Percentiles rank a stretch among this genome's conserved stretches.
Evolutionary conservation across 306 rosid species (phyloP).

Genomic region (Quillaja saponaria): DNA sequence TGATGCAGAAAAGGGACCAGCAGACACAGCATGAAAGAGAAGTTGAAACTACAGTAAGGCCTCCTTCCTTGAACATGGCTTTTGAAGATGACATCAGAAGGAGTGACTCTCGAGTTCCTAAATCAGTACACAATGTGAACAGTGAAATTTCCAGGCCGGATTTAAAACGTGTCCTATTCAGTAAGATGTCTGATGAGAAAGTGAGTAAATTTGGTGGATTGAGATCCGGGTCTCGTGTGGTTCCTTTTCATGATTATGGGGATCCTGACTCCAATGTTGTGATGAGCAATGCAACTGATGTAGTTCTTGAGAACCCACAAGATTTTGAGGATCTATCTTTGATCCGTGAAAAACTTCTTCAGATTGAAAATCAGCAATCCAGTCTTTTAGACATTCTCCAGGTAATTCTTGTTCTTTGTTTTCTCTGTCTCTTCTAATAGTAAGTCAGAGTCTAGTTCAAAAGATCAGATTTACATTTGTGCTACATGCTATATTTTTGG

Average conservation of each 20-base stretch:
- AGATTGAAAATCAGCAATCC: constrained; percentile 95
- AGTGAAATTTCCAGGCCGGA: constrained; percentile 40
- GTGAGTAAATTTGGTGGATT: constrained; percentile 46
- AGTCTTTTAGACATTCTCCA: constrained; percentile 78
- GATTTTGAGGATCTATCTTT: constrained; percentile 75
- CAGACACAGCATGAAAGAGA: constrained; percentile 49
- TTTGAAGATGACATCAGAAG: constrained; percentile 44
- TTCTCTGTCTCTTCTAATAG: constrained; percentile 4
- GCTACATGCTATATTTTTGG: background rate
- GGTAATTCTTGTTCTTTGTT: constrained; percentile 47
- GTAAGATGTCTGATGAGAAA: constrained; percentile 61
- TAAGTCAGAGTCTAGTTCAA: constrained; percentile 1
- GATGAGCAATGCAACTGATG: constrained; percentile 46
- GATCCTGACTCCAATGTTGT: constrained; percentile 33
- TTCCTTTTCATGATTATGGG: constrained; percentile 62
- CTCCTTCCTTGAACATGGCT: constrained; percentile 38
- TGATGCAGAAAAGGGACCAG: constrained; percentile 41
- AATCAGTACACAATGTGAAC: constrained; percentile 34
- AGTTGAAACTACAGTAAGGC: constrained; percentile 43
- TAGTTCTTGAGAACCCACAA: constrained; percentile 58
- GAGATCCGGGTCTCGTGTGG: constrained; percentile 64
- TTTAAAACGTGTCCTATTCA: constrained; percentile 47
- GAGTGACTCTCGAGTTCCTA: constrained; percentile 37
- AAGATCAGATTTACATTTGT: constrained; percentile 18
- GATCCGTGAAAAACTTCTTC: constrained; percentile 88